These are phyloP conservation scores for Leccinum subspadiceum DNA, from an alignment of 1,284 basidiomycete genomes.

Conservation along the genomic window DNA sequence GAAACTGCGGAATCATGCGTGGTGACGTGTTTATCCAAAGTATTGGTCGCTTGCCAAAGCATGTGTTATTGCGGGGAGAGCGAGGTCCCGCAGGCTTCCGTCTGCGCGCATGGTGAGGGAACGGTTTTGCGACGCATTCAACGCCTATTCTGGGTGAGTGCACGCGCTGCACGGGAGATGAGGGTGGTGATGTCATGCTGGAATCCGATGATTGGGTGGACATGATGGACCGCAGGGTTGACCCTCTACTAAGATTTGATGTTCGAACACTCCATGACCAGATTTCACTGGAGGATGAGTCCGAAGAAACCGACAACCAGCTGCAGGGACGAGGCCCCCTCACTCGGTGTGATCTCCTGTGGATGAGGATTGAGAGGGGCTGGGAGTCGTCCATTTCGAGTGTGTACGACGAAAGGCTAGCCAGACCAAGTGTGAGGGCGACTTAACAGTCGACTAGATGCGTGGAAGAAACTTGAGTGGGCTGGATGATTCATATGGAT, in stretches of 20 bases:
- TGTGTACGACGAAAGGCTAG: neutral
- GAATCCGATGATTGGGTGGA: slow-evolving; percentile 21
- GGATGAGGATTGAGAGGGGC: slow-evolving; percentile 6
- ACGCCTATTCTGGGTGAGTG: neutral
- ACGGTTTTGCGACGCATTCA: slow-evolving; percentile 8
- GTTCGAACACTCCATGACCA: slow-evolving; percentile 24
- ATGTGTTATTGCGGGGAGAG: slow-evolving; percentile 13
- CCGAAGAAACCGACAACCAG: slow-evolving; percentile 22
- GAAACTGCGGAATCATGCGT: slow-evolving; percentile 10
- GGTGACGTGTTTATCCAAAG: slow-evolving; percentile 19
- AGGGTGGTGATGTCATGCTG: slow-evolving; percentile 20
- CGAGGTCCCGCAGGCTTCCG: slow-evolving; percentile 29
- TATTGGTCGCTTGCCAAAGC: slow-evolving; percentile 8
- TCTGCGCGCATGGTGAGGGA: slow-evolving; percentile 7
- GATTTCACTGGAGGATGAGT: slow-evolving; percentile 22
- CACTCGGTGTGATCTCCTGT: slow-evolving; percentile 18
- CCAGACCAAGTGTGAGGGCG: neutral
- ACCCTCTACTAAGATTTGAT: slow-evolving; percentile 14
- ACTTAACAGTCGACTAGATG: neutral
- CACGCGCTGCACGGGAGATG: slow-evolving; percentile 8
- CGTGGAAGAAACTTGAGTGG: slow-evolving; percentile 11
- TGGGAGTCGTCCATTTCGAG: slow-evolving; percentile 18
- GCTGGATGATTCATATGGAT: slow-evolving; percentile 18
- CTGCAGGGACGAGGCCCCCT: slow-evolving; percentile 32
- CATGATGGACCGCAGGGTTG: slow-evolving; percentile 20